Conservation (phyloP, 1,284 basidiomycete species). For the Cutaneotrichosporon cutaneum region DNA sequence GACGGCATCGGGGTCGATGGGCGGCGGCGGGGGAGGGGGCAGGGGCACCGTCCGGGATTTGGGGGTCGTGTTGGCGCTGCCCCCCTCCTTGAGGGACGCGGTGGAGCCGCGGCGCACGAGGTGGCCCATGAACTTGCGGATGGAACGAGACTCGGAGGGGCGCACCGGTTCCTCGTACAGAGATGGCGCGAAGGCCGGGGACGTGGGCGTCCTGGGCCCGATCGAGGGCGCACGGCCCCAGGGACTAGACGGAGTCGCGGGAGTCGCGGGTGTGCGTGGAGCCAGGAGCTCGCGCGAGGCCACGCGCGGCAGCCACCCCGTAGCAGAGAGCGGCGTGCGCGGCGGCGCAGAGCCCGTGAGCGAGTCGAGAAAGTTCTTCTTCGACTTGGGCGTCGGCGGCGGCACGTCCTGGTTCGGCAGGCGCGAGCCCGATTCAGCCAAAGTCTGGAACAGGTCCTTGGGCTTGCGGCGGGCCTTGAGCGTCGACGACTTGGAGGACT, state of each 20-base stretch:
- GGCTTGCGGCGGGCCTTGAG: constrained; percentile 5
- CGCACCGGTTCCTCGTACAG: background rate
- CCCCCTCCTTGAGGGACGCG: background rate
- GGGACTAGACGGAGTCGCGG: background rate
- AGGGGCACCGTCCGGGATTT: background rate
- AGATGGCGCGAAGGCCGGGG: background rate
- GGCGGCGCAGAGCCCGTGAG: background rate
- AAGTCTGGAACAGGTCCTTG: constrained; percentile 16
- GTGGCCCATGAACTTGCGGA: constrained; percentile 7
- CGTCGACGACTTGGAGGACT: background rate
- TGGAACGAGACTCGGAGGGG: background rate
- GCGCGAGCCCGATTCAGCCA: constrained; percentile 10
- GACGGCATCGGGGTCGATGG: constrained; percentile 16
- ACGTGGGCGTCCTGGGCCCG: background rate
- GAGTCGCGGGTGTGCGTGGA: background rate
- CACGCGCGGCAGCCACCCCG: constrained; percentile 6
- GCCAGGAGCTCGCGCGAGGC: background rate
- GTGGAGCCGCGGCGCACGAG: background rate
- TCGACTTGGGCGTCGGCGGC: constrained; percentile 2
- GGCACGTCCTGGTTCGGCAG: constrained; percentile 20
- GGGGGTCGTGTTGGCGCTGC: background rate
- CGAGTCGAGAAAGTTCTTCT: constrained; percentile 8
- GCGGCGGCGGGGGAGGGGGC: background rate
- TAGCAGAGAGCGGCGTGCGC: background rate
- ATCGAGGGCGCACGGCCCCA: background rate